Base-by-base conservation (phyloP, 441 rosid species). In the Francoa sonchifolia region DNA sequence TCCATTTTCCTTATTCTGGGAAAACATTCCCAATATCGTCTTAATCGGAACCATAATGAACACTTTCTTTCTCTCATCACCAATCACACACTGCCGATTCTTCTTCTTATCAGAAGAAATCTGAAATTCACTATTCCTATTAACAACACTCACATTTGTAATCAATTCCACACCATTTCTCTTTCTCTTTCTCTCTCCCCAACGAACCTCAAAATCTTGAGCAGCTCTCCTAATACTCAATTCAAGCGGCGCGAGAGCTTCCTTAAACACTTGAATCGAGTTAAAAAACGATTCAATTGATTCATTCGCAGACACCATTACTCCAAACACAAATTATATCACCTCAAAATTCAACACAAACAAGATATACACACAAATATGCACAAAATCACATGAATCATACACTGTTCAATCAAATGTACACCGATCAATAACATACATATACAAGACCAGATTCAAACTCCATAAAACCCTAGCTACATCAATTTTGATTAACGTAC, bases 191-290 rank as follows among this genome's bases (percentile, higher is more conserved):
- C 55, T 44, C 31, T 56, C 58, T 25, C 63, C 64, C 93, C 89
- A 79, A 10, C 85, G 68, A 47, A 46, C 52, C 55, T 86, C 95
- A 33, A 90, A 50, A 62, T 80, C 99, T 43, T 56, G 74, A 0
- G 95, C 88, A 4, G 83, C 90, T 59, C 69, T 86, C 40, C 65
- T 67, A 21, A 90, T 52, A 7, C 96, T 87, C 0, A 66, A 63
- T 57, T 82, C 99, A 30, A 86, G 48, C 0, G 99, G 99, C 20
- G 53, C 69, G 46, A 82, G 28, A 6, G 59, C 93, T 47, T 63
- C 85, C 52, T 73, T 81, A 38, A 81, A 73, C 33, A 66, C 73
- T 61, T 83, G 90, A 63, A 90, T 63, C 62, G 93, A 74, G 67
- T 74, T 76, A 20, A 66, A 52, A 46, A 82, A 46, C 14, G 77